Percentiles rank a stretch among this genome's conserved stretches.
phyloP scores from a whole-genome alignment of 139 green algal species.

The Chlorella sp. region DNA sequence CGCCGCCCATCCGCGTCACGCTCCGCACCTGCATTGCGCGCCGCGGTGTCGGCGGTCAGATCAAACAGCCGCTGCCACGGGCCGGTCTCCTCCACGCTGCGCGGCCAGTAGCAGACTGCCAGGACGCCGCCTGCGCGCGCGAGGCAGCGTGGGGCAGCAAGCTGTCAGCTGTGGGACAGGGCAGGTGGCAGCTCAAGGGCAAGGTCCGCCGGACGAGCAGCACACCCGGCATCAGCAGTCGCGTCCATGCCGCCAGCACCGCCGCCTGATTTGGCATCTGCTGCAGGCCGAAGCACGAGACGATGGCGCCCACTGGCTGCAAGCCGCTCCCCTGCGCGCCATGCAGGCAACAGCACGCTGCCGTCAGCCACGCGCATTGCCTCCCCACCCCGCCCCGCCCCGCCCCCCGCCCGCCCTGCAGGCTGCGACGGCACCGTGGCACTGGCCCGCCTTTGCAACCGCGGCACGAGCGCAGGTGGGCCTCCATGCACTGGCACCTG shows the following conservation, averaged over 20 bases:
- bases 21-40: too few species aligned
- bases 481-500: background rate
- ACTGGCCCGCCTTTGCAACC: background rate
- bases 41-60: constrained; percentile 8
- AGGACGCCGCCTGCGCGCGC: constrained; percentile 22
- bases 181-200: background rate
- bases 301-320: constrained; percentile 8
- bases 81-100: constrained; percentile 14
- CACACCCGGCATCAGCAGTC: constrained; percentile 17
- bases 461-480: background rate
- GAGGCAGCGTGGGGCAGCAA: background rate
- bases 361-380: constrained; percentile 8
- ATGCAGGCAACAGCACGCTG: too few species aligned
- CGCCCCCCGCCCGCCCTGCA: background rate
- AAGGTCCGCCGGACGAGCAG: too few species aligned
- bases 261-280: constrained; percentile 27
- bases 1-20: too few species aligned
- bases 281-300: constrained; percentile 43
- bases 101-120: constrained; percentile 33
- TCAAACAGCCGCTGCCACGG: constrained; percentile 33
- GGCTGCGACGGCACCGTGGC: background rate
- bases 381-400: constrained; percentile 8
- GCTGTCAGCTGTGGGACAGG: background rate
- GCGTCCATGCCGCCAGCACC: constrained; percentile 30
- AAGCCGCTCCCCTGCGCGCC: too few species aligned